These are phyloP conservation scores for Blastocrithidia nonstop DNA, from an alignment of 208 protist species.

Conservation along the genomic window DNA sequence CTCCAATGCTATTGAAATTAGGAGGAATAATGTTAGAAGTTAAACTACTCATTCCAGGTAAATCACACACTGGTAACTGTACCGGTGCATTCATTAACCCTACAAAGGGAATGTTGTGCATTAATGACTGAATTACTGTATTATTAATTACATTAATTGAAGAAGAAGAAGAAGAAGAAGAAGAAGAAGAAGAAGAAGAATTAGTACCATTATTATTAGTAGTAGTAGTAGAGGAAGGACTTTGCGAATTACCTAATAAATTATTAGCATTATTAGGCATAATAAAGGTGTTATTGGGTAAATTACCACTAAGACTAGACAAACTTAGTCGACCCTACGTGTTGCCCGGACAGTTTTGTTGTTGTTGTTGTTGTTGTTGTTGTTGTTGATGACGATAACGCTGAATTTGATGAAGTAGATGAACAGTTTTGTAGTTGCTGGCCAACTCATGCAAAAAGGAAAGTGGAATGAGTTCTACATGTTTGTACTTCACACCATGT, in stretches of 20 bases:
- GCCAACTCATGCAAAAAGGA: conserved; percentile 25
- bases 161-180: too few species aligned
- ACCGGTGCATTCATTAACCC: not conserved
- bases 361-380: conserved; percentile 7
- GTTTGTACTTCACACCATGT: too few species aligned
- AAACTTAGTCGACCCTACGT: not conserved
- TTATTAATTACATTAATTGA: too few species aligned
- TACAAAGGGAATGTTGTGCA: not conserved
- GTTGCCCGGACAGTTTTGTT: not conserved
- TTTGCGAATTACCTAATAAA: not conserved
- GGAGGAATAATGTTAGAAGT: too few species aligned
- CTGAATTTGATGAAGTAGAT: conserved; percentile 1
- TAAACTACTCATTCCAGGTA: too few species aligned
- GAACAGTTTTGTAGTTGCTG: conserved; percentile 10
- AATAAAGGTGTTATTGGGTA: too few species aligned
- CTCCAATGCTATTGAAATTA: too few species aligned
- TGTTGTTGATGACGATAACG: conserved; percentile 8
- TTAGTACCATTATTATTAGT: not conserved
- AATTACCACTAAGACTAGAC: too few species aligned
- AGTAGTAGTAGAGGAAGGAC: not conserved
- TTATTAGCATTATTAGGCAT: not conserved
- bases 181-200: not conserved
- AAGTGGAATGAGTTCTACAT: conserved; percentile 30
- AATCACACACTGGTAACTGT: not conserved
- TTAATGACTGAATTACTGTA: not conserved